Conservation (phyloP, 345 rosid species). For the Rhizophora apiculata region DNA sequence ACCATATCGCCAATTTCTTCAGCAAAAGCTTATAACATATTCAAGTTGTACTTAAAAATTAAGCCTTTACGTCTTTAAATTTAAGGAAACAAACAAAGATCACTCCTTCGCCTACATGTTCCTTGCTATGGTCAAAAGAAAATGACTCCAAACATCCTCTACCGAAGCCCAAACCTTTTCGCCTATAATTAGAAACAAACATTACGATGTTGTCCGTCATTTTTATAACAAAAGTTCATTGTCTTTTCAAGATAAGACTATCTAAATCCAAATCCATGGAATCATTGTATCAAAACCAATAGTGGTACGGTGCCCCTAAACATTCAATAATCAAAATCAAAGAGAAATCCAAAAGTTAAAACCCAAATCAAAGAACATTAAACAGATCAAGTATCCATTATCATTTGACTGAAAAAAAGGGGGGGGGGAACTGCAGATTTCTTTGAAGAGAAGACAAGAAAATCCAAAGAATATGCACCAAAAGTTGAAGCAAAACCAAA, state of each 20-base stretch:
- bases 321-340: neutral
- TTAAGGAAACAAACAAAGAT: constrained; percentile 6
- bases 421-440: neutral
- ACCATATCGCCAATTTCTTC: constrained; percentile 16
- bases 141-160: constrained; percentile 5
- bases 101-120: neutral
- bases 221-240: neutral
- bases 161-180: neutral
- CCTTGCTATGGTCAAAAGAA: constrained; percentile 5
- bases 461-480: constrained; percentile 1
- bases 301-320: neutral
- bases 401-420: neutral
- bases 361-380: constrained; percentile 7
- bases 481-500: neutral
- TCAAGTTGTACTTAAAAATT: neutral
- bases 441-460: neutral
- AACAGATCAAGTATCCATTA: constrained; percentile 20
- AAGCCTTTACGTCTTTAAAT: neutral
- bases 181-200: neutral
- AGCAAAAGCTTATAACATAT: neutral
- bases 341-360: constrained; percentile 4
- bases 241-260: neutral
- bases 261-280: neutral
- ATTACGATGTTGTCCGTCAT: constrained; percentile 1
- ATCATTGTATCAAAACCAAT: neutral